A percentile compares a stretch with the other conserved stretches of the same genome.
Conservation (phyloP, 768 basidiomycete species). For the Vararia minispora region DNA sequence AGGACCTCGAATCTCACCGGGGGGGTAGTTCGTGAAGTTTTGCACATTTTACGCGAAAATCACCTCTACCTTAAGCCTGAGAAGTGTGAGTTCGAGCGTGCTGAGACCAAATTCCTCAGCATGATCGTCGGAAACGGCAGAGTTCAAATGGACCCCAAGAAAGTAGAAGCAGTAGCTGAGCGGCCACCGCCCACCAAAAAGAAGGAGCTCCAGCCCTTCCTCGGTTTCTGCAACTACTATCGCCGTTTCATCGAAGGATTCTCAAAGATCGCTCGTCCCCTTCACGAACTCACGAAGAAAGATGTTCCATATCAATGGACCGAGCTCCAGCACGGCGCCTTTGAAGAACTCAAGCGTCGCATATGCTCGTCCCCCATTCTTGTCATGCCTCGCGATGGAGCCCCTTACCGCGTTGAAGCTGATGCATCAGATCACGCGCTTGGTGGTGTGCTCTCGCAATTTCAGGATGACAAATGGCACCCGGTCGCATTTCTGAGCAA, state of each 20-base stretch:
- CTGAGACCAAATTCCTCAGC: conserved; percentile 22
- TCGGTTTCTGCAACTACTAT: conserved; percentile 31
- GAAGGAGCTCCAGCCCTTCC: conserved; percentile 27
- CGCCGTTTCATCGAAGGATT: conserved; percentile 23
- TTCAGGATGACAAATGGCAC: conserved; percentile 10
- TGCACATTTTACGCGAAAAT: conserved; percentile 16
- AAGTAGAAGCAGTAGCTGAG: conserved; percentile 24
- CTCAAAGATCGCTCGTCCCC: conserved; percentile 17
- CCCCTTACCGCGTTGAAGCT: no score
- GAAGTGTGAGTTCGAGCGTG: conserved; percentile 24
- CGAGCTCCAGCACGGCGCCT: background rate
- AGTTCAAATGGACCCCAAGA: conserved; percentile 22
- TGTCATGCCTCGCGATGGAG: no score
- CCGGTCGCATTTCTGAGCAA: conserved; percentile 17
- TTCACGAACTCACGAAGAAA: conserved; percentile 20
- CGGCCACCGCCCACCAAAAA: conserved; percentile 27
- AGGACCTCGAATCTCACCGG: conserved; percentile 16
- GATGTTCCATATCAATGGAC: conserved; percentile 15
- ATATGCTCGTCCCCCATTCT: no score
- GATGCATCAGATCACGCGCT: no score
- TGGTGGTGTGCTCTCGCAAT: no score
- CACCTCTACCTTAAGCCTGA: conserved; percentile 23
- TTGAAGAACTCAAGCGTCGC: conserved; percentile 4
- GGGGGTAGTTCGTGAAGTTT: conserved; percentile 10
- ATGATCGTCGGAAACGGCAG: conserved; percentile 15